phyloP scores from a whole-genome alignment of 179 eudicot genomes.

The Camellia oleifera region DNA sequence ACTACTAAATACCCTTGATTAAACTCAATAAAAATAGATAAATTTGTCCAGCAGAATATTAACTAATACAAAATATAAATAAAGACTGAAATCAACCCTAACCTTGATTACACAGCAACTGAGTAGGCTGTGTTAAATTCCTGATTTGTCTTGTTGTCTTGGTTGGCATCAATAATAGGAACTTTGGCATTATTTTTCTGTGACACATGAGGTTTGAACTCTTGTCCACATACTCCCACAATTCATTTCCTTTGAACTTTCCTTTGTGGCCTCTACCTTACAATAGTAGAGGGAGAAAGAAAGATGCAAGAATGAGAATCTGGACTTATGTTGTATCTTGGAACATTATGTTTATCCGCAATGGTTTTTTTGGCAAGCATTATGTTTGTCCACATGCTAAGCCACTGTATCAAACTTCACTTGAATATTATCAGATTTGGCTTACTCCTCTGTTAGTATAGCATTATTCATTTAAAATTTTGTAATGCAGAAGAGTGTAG shows the following conservation, averaged over 20 bases:
- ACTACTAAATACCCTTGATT: too few relatives aligned
- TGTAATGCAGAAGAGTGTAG: background rate
- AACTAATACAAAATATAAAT: too few relatives aligned
- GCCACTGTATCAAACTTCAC: background rate
- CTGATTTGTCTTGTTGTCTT: background rate
- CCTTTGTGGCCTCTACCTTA: background rate
- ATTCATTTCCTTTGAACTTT: background rate
- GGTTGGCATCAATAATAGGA: background rate
- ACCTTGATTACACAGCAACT: background rate
- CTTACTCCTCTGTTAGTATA: background rate
- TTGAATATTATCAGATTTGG: background rate
- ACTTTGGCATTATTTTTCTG: too few relatives aligned
- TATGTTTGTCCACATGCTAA: too few relatives aligned
- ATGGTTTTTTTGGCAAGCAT: too few relatives aligned
- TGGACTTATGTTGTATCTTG: background rate
- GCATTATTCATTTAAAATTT: background rate
- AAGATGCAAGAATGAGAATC: background rate
- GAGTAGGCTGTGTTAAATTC: background rate
- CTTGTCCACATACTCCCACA: too few relatives aligned
- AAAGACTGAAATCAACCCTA: too few relatives aligned
- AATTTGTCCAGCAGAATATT: background rate
- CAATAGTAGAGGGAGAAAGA: too few relatives aligned
- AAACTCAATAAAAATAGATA: too few relatives aligned
- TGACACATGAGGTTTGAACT: too few relatives aligned
- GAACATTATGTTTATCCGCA: too few relatives aligned